Evolutionary conservation across 768 basidiomycete species (phyloP), one percentile per base, ranked within the genome.

Genomic region (Leccinum pellstonianum): DNA sequence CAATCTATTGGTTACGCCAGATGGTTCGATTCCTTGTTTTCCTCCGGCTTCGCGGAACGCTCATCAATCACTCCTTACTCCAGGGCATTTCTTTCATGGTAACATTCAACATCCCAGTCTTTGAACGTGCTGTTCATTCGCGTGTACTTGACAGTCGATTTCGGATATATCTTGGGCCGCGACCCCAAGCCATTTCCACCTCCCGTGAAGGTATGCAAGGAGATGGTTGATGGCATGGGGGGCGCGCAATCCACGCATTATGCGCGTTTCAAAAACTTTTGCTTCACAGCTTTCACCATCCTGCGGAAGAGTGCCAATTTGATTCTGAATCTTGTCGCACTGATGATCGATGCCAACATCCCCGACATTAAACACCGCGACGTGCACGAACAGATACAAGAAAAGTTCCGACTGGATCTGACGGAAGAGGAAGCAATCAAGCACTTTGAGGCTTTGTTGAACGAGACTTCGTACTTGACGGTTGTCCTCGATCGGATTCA

Each of bases 191-290:
- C 95, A 0, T 96, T 95, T 70, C 95, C 97, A 2, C 97, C 97
- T 6, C 92, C 95, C 12, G 95, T 98, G 64, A 99, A 99, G 73
- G 91, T 99, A 43, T 98, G 95, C 76, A 95, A 96, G 69, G 97
- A 98, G 71, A 99, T 98, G 97, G 93, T 98, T 0, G 97, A 99
- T 71, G 96, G 92, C 11, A 96, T 99, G 95, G 97, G 97, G n/a
- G 96, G 97, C 11, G 87, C 92, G 1, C 86, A 91, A 68, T 96
- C 95, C 6, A 84, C 90, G n/a, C 96, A 98, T 72, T 98, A 98
- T 73, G 84, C 87, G 25, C 88, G 95, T 31, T 99, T 99, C 86
- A 95, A 98, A 75, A 90, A 86, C 66, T 90, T 95, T 64, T 97
- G 93, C 73, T 96, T 95, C 75, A 98, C 96, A n/a, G 97, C 94